phyloP scores from a whole-genome alignment of 2,329 filamentous ascomycete genomes.

The Rhynchosporium secalis region DNA sequence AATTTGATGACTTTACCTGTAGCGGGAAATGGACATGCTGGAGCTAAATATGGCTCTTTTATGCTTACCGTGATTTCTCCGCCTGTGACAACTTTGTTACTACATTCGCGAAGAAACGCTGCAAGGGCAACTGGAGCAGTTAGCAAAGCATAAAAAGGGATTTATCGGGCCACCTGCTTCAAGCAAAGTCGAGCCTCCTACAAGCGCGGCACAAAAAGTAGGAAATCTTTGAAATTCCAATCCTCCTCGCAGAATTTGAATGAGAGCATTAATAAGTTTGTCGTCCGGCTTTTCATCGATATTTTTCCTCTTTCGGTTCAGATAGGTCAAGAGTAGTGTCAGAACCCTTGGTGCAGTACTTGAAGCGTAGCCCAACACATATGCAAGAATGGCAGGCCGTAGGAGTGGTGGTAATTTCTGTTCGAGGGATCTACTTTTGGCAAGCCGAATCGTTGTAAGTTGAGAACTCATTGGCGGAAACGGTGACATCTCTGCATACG shows the following conservation, averaged over 20 bases:
- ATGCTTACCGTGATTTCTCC: conserved; percentile 32
- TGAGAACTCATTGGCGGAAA: conserved; percentile 19
- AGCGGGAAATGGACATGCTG: not conserved
- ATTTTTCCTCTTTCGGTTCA: conserved; percentile 40
- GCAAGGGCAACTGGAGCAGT: conserved; percentile 39
- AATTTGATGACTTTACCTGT: too few species aligned
- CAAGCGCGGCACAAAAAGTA: conserved; percentile 60
- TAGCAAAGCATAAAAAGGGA: not conserved
- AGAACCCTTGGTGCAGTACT: conserved; percentile 57
- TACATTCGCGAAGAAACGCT: conserved; percentile 35
- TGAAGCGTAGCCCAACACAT: conserved; percentile 60
- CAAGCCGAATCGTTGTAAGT: conserved; percentile 4
- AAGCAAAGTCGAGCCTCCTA: conserved; percentile 61
- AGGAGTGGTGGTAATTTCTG: conserved; percentile 49
- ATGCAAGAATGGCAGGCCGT: conserved; percentile 59
- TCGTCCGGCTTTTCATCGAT: conserved; percentile 35
- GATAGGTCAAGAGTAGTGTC: conserved; percentile 53
- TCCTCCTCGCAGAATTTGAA: conserved; percentile 50
- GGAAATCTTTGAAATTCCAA: conserved; percentile 59
- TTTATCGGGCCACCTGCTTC: conserved; percentile 47
- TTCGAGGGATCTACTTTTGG: conserved; percentile 34
- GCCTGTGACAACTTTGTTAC: conserved; percentile 33
- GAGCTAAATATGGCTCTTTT: not conserved
- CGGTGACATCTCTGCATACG: not conserved
- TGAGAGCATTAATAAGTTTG: conserved; percentile 39